A percentile compares a stretch with the other conserved stretches of the same genome.
Evolutionary conservation across 345 rosid genomes (phyloP).

Genomic region (Aegle marmelos): DNA sequence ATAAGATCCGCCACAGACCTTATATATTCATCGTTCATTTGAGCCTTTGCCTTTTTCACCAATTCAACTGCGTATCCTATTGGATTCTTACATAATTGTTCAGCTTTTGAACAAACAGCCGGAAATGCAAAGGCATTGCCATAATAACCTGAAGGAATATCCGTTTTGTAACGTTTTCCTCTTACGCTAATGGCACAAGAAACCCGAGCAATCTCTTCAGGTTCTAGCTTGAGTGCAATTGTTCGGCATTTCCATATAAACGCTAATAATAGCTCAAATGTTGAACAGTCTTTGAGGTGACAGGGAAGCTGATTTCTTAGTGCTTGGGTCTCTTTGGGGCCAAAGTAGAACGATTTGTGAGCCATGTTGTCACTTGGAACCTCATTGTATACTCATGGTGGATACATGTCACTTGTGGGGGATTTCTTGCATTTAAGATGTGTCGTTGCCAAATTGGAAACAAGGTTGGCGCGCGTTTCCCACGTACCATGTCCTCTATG

Average conservation of each 20-base stretch:
- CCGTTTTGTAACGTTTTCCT: slow-evolving; percentile 1
- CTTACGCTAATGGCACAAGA: background rate
- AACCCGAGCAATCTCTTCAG: slow-evolving; percentile 10
- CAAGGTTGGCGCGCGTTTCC: background rate
- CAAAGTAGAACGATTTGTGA: background rate
- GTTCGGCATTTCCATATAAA: slow-evolving; percentile 23
- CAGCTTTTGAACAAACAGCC: slow-evolving; percentile 7
- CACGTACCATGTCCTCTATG: background rate
- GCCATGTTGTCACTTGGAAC: background rate
- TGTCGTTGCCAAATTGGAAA: slow-evolving; percentile 3
- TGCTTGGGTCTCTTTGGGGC: background rate
- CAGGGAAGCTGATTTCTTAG: slow-evolving; percentile 1
- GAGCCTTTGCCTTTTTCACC: slow-evolving; percentile 15
- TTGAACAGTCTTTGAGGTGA: slow-evolving; percentile 7
- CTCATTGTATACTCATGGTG: slow-evolving; percentile 1
- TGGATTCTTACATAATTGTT: background rate
- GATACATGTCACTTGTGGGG: slow-evolving; percentile 1
- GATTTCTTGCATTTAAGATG: background rate
- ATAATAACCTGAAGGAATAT: slow-evolving; percentile 23
- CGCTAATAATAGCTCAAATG: slow-evolving; percentile 11
- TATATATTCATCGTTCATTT: slow-evolving; percentile 15
- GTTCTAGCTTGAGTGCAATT: slow-evolving; percentile 11
- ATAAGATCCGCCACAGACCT: slow-evolving; percentile 4
- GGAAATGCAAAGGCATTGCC: slow-evolving; percentile 22
- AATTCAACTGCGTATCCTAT: slow-evolving; percentile 15